A percentile compares a stretch with the other conserved stretches of the same genome.
These are phyloP conservation scores for Fraxinus anomala DNA, from an alignment of 257 asterid genomes.

Conservation along the genomic window DNA sequence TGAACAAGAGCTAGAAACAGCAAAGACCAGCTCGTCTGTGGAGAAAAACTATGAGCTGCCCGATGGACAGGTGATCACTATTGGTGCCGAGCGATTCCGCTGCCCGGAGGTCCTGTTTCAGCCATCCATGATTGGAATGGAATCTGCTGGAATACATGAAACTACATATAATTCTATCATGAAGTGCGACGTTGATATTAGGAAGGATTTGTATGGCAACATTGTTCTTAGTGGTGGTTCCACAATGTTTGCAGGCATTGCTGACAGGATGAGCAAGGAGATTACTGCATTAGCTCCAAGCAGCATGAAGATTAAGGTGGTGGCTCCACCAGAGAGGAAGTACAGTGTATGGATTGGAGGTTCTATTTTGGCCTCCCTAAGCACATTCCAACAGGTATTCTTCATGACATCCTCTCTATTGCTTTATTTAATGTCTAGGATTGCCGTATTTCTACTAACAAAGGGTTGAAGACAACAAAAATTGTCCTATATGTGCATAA, in stretches of 20 bases:
- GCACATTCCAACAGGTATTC: constrained; percentile 64
- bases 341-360: constrained; percentile 64
- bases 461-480: neutral
- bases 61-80: constrained; percentile 37
- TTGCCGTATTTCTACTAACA: neutral
- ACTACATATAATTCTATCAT: constrained; percentile 55
- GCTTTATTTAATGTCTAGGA: neutral
- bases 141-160: constrained; percentile 54
- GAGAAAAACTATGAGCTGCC: constrained; percentile 40
- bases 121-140: constrained; percentile 48
- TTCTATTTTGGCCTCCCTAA: constrained; percentile 56
- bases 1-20: constrained; percentile 40
- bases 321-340: constrained; percentile 55
- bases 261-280: constrained; percentile 60
- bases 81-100: constrained; percentile 44
- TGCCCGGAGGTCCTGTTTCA: constrained; percentile 47
- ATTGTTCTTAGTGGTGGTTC: constrained; percentile 59
- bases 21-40: constrained; percentile 37
- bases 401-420: neutral
- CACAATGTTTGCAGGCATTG: constrained; percentile 54
- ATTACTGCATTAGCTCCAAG: constrained; percentile 55
- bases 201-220: constrained; percentile 58
- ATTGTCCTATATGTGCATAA: neutral
- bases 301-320: constrained; percentile 61
- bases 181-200: constrained; percentile 59